Evolutionary conservation across 345 rosid genomes (phyloP).

Genomic region (Corchorus olitorius): DNA sequence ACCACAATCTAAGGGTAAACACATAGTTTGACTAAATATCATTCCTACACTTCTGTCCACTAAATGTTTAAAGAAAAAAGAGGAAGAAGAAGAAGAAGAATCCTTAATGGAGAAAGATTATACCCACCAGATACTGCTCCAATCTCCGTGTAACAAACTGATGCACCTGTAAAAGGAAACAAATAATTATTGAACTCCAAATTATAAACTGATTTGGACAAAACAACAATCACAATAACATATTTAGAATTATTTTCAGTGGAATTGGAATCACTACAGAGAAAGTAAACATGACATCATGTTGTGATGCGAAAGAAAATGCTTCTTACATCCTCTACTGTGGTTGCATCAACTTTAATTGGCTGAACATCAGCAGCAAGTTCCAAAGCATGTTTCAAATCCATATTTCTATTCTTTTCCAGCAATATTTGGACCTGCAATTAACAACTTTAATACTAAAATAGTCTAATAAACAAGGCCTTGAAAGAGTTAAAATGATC

Average conservation of each 20-base stretch:
- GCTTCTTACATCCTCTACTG: constrained; percentile 72
- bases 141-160: constrained; percentile 86
- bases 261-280: constrained; percentile 2
- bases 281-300: constrained; percentile 1
- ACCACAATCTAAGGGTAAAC: neutral
- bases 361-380: constrained; percentile 85
- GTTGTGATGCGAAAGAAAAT: neutral
- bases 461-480: neutral
- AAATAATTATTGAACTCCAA: neutral
- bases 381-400: constrained; percentile 60
- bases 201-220: constrained; percentile 8
- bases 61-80: neutral
- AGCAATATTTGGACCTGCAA: constrained; percentile 86
- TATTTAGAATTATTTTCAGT: constrained; percentile 1
- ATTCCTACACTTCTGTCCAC: neutral
- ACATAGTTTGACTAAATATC: neutral
- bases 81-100: neutral
- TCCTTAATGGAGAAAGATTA: constrained; percentile 17
- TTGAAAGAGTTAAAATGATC: constrained; percentile 11
- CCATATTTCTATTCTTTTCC: constrained; percentile 65
- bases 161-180: constrained; percentile 48
- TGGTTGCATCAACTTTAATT: constrained; percentile 52
- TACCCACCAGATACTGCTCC: constrained; percentile 87
- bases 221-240: neutral
- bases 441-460: constrained; percentile 22